Evolutionary conservation across 129 eudicot species (phyloP).

Genomic region (Arctium minus): DNA sequence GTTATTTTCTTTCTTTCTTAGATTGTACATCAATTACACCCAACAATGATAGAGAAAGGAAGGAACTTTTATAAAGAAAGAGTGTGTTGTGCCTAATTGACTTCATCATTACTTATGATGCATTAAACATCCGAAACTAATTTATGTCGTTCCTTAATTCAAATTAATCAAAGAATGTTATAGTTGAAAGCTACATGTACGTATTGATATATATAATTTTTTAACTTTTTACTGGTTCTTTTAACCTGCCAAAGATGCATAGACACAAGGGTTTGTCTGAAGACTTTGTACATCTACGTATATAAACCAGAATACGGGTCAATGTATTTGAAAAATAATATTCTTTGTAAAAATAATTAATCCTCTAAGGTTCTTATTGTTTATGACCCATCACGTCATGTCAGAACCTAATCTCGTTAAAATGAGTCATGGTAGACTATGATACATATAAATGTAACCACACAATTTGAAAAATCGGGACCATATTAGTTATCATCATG

Average conservation of each 20-base stretch:
- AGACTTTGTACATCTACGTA: background rate
- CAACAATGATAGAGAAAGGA: background rate
- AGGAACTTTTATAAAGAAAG: background rate
- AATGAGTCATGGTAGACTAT: background rate
- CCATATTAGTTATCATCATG: constrained; percentile 6
- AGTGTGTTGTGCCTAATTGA: background rate
- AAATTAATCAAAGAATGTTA: background rate
- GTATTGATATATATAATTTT: background rate
- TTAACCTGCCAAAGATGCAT: background rate
- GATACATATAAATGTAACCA: background rate
- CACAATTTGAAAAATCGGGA: background rate
- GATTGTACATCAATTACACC: background rate
- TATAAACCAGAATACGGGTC: background rate
- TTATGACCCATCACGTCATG: background rate
- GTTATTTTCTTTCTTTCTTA: background rate
- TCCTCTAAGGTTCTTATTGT: background rate
- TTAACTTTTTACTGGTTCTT: background rate
- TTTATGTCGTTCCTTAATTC: background rate
- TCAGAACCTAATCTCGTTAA: background rate
- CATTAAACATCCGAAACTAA: background rate
- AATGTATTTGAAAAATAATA: background rate
- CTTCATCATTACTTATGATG: constrained; percentile 10
- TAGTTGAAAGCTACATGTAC: background rate
- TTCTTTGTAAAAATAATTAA: background rate
- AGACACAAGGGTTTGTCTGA: background rate